Evolutionary conservation across 169 alveolate genomes (phyloP), one percentile per base, ranked within the genome.

Genomic region (Plasmodium blacklocki): DNA sequence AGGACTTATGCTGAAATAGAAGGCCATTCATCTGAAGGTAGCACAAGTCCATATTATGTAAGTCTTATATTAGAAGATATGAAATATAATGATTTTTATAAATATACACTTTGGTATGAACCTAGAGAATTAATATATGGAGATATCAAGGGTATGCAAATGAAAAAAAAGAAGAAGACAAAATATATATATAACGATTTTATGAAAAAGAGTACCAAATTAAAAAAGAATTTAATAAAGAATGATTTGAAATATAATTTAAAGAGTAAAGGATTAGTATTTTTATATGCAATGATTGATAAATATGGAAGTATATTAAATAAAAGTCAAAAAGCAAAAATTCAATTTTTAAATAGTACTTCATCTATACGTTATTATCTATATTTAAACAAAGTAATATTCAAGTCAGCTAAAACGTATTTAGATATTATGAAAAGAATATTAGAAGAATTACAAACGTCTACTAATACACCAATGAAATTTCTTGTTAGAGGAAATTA

Each of bases 91-190:
- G 91, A 83, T 54, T 70, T 67, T 54, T 83, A 83, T 52, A 83
- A 83, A 26, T 83, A 70, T 43, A 32, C 60, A 0, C 71, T 83
- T 14, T 83, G 91, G 91, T 83, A 83, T 29, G 91, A 83, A 32
- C 56, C 12, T 29, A 83, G 85, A 26, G 74, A 83, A 23, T 49
- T 83, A 9, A 58, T 83, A 83, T 15, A 70, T 8, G 19, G 43
- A 49, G 59, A 11, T 29, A 5, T 29, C 21, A 1, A 2, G 23
- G 11, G 2, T 14, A 45, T 32, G 6, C 2, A 14, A 19, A 15
- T 3, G 29, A 71, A 49, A 3, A 68, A 54, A 54, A 18, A 23
- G 1, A 21, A 18, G 9, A 67, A 26, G 2, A 45, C 21, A 60
- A 68, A 83, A 19, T 83, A 32, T 71, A 52, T 83, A 50, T 83